These are phyloP conservation scores for Vaccinium myrtillus DNA, from an alignment of 148 eudicot genomes.

Conservation along the genomic window DNA sequence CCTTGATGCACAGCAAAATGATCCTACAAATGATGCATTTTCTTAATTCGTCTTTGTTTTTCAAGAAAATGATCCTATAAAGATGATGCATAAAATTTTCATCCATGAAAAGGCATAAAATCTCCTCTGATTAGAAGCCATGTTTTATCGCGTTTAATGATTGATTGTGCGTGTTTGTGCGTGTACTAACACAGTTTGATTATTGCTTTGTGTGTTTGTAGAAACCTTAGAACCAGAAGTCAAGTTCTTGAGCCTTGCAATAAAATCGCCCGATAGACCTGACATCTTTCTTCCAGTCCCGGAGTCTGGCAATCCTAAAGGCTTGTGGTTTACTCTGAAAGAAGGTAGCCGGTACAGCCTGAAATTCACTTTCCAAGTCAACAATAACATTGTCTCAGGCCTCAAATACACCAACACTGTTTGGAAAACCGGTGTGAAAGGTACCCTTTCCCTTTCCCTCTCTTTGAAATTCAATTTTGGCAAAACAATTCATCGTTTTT, in stretches of 20 bases:
- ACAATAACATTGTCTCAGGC: constrained; percentile 61
- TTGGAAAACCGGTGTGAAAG: constrained; percentile 70
- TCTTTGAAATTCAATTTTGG: background rate
- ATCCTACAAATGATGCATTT: background rate
- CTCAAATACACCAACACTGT: constrained; percentile 65
- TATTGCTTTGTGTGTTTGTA: constrained; percentile 16
- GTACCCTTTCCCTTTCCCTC: constrained; percentile 21
- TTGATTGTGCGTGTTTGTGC: background rate
- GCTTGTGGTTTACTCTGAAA: constrained; percentile 67
- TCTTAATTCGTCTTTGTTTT: background rate
- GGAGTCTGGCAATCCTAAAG: constrained; percentile 61
- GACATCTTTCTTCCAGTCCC: constrained; percentile 58
- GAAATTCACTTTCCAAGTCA: constrained; percentile 59
- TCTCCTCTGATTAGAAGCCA: too few relatives aligned
- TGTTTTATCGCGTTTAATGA: background rate
- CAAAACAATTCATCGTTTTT: background rate
- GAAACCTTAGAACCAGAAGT: constrained; percentile 68
- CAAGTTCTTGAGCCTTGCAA: constrained; percentile 54
- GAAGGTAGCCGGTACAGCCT: constrained; percentile 65
- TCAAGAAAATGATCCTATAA: background rate
- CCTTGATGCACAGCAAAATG: background rate
- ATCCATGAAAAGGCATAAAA: too few relatives aligned
- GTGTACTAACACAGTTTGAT: background rate
- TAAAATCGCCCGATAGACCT: constrained; percentile 53
- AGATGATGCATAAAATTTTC: background rate